phyloP scores from a whole-genome alignment of 176 grass and related monocot species.

The Oryza officinalis region DNA sequence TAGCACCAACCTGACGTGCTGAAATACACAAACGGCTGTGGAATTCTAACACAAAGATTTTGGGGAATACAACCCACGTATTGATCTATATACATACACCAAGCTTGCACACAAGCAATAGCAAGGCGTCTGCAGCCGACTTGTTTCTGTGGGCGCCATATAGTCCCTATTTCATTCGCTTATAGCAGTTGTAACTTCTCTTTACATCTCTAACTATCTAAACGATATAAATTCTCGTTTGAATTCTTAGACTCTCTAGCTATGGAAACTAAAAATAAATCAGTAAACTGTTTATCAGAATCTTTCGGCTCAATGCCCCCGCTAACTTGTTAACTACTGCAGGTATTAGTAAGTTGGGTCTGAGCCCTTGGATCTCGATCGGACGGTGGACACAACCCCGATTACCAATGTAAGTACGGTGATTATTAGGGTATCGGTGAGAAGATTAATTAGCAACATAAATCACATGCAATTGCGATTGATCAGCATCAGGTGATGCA shows the following conservation, averaged over 20 bases:
- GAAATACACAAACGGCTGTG: background rate
- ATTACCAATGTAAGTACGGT: background rate
- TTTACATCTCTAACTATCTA: too few species aligned
- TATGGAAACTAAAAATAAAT: too few species aligned
- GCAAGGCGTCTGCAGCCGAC: background rate
- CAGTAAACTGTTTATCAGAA: too few species aligned
- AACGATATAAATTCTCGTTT: too few species aligned
- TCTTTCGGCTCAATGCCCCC: too few species aligned
- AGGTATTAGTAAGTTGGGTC: background rate
- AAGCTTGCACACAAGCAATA: slow-evolving; percentile 35
- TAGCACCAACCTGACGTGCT: slow-evolving; percentile 25
- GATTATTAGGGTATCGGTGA: too few species aligned
- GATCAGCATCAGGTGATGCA: background rate
- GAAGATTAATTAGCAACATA: too few species aligned
- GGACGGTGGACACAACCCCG: background rate
- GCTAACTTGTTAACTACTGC: too few species aligned
- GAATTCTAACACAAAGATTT: background rate
- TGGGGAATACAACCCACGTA: background rate
- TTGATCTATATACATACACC: background rate
- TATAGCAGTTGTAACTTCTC: too few species aligned
- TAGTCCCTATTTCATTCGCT: too few species aligned
- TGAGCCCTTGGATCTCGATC: background rate
- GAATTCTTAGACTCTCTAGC: too few species aligned
- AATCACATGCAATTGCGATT: background rate
- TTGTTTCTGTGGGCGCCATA: background rate